phyloP scores from a whole-genome alignment of 1,139 yeast species.

The Zhuliangozyma blackwelliae region DNA sequence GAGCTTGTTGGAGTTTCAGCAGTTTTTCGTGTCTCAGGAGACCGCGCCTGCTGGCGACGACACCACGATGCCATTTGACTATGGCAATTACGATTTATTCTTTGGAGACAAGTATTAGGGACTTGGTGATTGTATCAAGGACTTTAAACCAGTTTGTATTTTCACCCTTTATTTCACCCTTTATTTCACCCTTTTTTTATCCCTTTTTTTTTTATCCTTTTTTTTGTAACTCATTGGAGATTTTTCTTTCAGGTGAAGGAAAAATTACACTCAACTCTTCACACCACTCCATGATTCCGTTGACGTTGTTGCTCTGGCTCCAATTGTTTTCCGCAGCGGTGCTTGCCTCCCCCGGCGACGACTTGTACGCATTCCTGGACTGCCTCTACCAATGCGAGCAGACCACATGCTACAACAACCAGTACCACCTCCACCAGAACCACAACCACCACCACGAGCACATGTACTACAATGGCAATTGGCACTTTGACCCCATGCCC shows the following conservation, averaged over 20 bases:
- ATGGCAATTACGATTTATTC: constrained; percentile 13
- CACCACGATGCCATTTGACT: constrained; percentile 12
- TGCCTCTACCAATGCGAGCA: constrained; percentile 63
- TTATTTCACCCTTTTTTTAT: background rate
- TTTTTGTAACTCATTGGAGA: background rate
- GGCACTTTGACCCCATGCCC: constrained; percentile 33
- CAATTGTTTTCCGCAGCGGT: background rate
- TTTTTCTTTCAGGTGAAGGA: background rate
- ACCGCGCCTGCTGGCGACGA: constrained; percentile 10
- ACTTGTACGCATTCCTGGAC: constrained; percentile 60
- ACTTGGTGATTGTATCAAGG: too few relatives aligned
- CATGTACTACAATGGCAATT: constrained; percentile 23
- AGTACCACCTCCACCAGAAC: constrained; percentile 28
- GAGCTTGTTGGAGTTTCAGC: constrained; percentile 17
- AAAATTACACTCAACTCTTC: background rate
- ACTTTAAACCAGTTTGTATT: too few relatives aligned
- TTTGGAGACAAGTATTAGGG: constrained; percentile 13
- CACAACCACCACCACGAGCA: constrained; percentile 2
- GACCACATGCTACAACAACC: constrained; percentile 33
- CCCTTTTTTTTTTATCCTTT: background rate
- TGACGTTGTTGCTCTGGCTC: too few relatives aligned
- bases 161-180: background rate
- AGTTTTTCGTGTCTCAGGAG: constrained; percentile 18
- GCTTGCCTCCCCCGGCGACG: constrained; percentile 73
- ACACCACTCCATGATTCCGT: background rate